These are phyloP conservation scores for Ceratocystis colombiana DNA, from an alignment of 2,329 filamentous ascomycete species.

Conservation along the genomic window DNA sequence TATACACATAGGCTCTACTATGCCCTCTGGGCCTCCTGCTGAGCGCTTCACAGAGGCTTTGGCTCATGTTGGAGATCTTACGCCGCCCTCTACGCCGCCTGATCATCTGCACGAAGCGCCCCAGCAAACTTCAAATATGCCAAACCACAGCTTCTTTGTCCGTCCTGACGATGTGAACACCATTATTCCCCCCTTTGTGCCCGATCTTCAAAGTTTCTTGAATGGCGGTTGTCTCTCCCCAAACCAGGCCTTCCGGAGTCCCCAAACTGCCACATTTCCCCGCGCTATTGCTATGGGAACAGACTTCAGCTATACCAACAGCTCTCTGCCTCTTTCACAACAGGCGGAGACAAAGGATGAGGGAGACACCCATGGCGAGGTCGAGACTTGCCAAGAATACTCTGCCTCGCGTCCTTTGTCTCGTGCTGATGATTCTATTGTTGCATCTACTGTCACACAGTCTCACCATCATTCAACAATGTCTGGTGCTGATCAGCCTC, in stretches of 20 bases:
- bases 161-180: constrained; percentile 29
- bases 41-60: constrained; percentile 47
- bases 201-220: constrained; percentile 35
- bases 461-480: constrained; percentile 12
- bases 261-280: constrained; percentile 22
- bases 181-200: constrained; percentile 40
- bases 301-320: not conserved
- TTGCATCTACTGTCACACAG: constrained; percentile 22
- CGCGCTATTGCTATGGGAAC: constrained; percentile 13
- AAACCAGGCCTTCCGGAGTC: constrained; percentile 22
- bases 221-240: constrained; percentile 23
- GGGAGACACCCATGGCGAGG: not conserved
- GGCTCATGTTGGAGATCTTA: constrained; percentile 43
- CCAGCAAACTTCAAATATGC: constrained; percentile 46
- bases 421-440: constrained; percentile 17
- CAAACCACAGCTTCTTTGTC: constrained; percentile 37
- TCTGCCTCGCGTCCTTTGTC: constrained; percentile 16
- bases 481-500: constrained; percentile 39
- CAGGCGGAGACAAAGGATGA: not conserved
- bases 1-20: constrained; percentile 31
- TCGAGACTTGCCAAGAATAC: not conserved
- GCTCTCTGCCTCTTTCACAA: not conserved
- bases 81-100: constrained; percentile 53
- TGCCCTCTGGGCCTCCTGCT: constrained; percentile 36
- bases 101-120: constrained; percentile 38